Evolutionary conservation across 225 moss, liverwort and hornwort species (phyloP).

Genomic region (Rhytidiadelphus loreus): DNA sequence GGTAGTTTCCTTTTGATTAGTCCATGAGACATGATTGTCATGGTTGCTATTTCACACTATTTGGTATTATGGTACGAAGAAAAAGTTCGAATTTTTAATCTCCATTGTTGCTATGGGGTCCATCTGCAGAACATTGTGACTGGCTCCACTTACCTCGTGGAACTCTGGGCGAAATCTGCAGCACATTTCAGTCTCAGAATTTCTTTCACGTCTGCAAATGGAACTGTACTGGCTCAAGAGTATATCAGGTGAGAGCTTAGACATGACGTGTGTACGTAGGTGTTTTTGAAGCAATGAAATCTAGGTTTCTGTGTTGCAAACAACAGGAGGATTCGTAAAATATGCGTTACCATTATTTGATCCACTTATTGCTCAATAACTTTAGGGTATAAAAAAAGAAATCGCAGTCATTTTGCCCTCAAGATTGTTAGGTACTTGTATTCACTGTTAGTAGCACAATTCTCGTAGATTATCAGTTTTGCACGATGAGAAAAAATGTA

Average conservation of each 20-base stretch:
- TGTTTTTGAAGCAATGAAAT: neutral
- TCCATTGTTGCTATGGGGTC: neutral
- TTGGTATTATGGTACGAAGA: neutral
- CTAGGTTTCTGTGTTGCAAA: neutral
- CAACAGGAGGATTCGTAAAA: neutral
- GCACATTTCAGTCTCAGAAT: slow-evolving; percentile 20
- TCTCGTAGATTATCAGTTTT: neutral
- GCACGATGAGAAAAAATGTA: neutral
- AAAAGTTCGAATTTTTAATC: neutral
- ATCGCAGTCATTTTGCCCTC: neutral
- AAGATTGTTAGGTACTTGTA: neutral
- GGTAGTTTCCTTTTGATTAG: neutral
- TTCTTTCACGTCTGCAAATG: slow-evolving; percentile 43
- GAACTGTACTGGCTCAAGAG: slow-evolving; percentile 34
- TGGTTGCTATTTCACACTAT: neutral
- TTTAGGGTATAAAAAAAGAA: neutral
- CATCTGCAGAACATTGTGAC: slow-evolving; percentile 42
- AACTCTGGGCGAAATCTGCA: slow-evolving; percentile 45
- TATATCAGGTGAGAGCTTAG: slow-evolving; percentile 23
- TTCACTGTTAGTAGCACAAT: neutral
- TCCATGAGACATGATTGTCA: neutral
- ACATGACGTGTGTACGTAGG: too few relatives aligned
- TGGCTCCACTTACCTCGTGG: slow-evolving; percentile 47
- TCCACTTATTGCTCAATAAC: neutral
- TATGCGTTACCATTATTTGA: neutral